Evolutionary conservation across 2,329 filamentous ascomycete genomes (phyloP).

Genomic region (Diaporthe caulivora): DNA sequence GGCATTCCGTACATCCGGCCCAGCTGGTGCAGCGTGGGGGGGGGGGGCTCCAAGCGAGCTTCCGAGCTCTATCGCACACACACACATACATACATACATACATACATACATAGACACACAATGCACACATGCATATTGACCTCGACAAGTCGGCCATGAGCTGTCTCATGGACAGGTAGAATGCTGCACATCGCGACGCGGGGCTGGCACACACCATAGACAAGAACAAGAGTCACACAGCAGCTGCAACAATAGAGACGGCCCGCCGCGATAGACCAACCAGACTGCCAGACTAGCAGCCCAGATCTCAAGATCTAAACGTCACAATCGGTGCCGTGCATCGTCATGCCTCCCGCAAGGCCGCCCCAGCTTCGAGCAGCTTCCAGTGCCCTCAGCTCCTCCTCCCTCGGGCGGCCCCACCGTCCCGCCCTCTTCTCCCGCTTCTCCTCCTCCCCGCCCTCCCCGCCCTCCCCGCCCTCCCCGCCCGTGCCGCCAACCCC

Average conservation of each 20-base stretch:
- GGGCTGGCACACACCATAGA: neutral
- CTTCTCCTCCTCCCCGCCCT: neutral
- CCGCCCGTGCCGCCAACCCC: neutral
- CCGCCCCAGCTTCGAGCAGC: slow-evolving; percentile 28
- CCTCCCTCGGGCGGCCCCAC: slow-evolving; percentile 14
- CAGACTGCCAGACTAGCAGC: neutral
- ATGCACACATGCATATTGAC: neutral
- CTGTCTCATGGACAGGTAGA: too few species aligned
- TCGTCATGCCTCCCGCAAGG: slow-evolving; percentile 27
- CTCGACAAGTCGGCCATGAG: too few species aligned
- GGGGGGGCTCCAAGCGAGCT: neutral
- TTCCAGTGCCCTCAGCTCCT: slow-evolving; percentile 12
- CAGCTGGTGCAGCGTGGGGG: slow-evolving; percentile 1
- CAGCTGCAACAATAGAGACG: neutral
- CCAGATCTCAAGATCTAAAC: slow-evolving; percentile 10
- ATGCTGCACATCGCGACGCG: slow-evolving; percentile 5
- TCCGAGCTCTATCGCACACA: too few species aligned
- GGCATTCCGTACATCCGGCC: too few species aligned
- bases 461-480: neutral
- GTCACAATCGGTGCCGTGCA: neutral
- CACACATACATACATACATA: neutral
- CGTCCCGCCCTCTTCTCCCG: neutral
- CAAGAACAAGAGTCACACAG: neutral
- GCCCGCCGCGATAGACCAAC: neutral
- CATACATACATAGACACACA: neutral